Base-by-base conservation (phyloP, 257 asterid genomes). In the Solanum medicagineum region DNA sequence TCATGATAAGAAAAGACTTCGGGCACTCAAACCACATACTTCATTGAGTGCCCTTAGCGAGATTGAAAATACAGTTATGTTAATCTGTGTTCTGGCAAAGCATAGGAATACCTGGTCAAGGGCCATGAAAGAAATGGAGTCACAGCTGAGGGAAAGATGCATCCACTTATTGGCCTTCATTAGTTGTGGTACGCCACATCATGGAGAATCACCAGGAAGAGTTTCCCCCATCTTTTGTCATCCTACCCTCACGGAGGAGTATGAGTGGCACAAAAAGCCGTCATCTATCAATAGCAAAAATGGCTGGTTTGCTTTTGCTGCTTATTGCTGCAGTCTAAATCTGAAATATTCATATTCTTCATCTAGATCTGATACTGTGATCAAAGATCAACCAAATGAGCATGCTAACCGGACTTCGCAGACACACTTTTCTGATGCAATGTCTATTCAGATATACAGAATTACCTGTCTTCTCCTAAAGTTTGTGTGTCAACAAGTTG, bases 221-320 rank as follows among this genome's bases (percentile, higher is more conserved):
- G 90, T 87, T 85, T 89, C 92, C 65, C 97, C 93, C 42, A 89
- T 95, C 57, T 81, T 89, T 80, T 95, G 95, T 84, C 90, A 90
- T 88, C 98, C 98, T 10, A 85, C 87, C 63, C 86, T 87, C 22
- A 92, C 91, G 88, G 99, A 97, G 86, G 99, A 97, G 91, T 88
- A 92, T 75, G 98, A 95, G 84, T 91, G 90, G 92, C 89, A 90
- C 88, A 90, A 90, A 89, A 91, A 88, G 86, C 95, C 94, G 22
- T 88, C 99, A 10, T 92, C 89, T 88, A 86, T 95, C 77, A 92
- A 94, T 86, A 94, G 98, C 89, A 87, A 83, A 89, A 90, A 91
- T 47, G 99, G 99, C 51, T 97, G 99, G 99, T 97, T 97, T 89
- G 92, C 92, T 86, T 88, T 95, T 89, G 88, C 99, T 75, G 91